Evolutionary conservation across 768 basidiomycete species (phyloP).

Genomic region (Lactarius pseudohatsudake): DNA sequence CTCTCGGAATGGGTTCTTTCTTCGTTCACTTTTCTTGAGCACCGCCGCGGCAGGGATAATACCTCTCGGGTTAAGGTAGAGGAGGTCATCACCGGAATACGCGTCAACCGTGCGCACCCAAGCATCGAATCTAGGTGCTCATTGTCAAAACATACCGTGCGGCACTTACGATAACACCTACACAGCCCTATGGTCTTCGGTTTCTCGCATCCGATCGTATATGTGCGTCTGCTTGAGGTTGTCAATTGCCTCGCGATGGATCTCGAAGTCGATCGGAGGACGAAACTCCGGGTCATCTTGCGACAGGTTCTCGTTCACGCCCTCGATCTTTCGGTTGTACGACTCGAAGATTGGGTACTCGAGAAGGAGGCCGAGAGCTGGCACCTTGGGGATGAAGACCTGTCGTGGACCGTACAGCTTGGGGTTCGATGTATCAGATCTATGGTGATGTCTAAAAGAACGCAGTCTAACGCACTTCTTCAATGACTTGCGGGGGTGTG

Average conservation of each 20-base stretch:
- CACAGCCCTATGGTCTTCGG: conserved; percentile 79
- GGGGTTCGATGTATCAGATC: not conserved
- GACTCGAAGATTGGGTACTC: conserved; percentile 82
- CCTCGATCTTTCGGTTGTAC: conserved; percentile 62
- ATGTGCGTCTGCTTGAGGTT: conserved; percentile 84
- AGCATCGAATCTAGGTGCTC: conserved; percentile 63
- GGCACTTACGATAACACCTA: conserved; percentile 42
- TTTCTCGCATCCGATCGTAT: conserved; percentile 80
- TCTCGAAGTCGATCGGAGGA: conserved; percentile 69
- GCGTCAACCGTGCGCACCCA: conserved; percentile 78
- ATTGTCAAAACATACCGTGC: not conserved
- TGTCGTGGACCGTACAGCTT: conserved; percentile 75
- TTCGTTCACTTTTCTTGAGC: conserved; percentile 55
- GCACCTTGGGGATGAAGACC: conserved; percentile 93
- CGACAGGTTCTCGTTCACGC: conserved; percentile 51
- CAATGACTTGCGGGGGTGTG: conserved; percentile 72
- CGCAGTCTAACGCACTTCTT: conserved; percentile 49
- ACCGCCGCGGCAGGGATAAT: conserved; percentile 71
- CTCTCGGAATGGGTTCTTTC: conserved; percentile 66
- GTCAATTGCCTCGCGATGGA: conserved; percentile 65
- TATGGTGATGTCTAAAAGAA: not conserved
- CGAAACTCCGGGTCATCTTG: conserved; percentile 61
- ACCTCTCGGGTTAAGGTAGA: conserved; percentile 76
- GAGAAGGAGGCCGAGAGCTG: conserved; percentile 87
- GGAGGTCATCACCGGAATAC: conserved; percentile 75